Percentiles rank a stretch among this genome's conserved stretches.
Evolutionary conservation across 805 yeast species (phyloP).

Genomic region (Diddensiella caesifluorescens): DNA sequence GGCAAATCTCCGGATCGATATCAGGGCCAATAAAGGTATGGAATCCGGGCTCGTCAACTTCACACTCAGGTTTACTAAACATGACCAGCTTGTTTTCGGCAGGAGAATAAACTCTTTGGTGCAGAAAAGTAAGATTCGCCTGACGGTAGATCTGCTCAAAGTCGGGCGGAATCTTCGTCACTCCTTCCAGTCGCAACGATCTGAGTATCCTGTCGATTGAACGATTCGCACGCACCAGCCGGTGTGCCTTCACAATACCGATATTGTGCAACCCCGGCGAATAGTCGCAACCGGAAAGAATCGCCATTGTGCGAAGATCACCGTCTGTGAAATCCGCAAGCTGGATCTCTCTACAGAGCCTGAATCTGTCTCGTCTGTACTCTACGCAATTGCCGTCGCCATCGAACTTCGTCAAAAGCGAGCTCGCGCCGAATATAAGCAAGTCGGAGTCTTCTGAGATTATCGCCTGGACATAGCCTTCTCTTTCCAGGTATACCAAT

Average conservation of each 20-base stretch:
- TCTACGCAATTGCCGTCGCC: conserved; percentile 66
- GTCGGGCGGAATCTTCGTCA: conserved; percentile 46
- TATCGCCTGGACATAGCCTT: conserved; percentile 74
- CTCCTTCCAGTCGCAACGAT: conserved; percentile 57
- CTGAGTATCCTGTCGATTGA: conserved; percentile 42
- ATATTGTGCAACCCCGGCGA: conserved; percentile 78
- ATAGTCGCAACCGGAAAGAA: conserved; percentile 94
- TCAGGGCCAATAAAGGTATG: conserved; percentile 29
- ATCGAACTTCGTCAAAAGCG: conserved; percentile 74
- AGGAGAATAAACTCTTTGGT: conserved; percentile 83
- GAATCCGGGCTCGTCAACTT: conserved; percentile 21
- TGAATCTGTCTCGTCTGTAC: conserved; percentile 53
- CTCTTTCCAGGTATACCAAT: conserved; percentile 79
- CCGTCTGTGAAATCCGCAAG: conserved; percentile 47
- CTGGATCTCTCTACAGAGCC: conserved; percentile 41
- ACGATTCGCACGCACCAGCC: conserved; percentile 46
- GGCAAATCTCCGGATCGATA: conserved; percentile 45
- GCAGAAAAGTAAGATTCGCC: conserved; percentile 77
- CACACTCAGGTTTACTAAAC: conserved; percentile 48
- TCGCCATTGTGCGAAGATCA: conserved; percentile 71
- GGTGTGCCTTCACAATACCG: conserved; percentile 74
- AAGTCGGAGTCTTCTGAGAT: conserved; percentile 93
- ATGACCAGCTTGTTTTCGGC: conserved; percentile 42
- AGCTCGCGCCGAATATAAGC: conserved; percentile 76
- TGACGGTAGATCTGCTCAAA: conserved; percentile 55